These are phyloP conservation scores for Aureobasidium subglaciale DNA, from an alignment of 2,329 filamentous ascomycete species.

Conservation along the genomic window DNA sequence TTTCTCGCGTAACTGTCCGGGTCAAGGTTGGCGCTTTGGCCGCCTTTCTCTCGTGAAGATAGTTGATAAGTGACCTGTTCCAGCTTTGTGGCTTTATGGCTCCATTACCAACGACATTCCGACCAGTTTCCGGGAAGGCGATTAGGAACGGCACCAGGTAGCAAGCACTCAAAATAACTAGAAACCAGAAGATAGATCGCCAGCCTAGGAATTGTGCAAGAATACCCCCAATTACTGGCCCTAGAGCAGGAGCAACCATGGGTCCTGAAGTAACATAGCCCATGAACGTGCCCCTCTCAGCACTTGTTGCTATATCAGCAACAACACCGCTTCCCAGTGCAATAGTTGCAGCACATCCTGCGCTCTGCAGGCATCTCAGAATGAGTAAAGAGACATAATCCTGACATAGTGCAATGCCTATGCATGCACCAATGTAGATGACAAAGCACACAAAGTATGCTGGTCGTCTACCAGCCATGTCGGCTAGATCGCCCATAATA, in stretches of 20 bases:
- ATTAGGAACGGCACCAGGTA: slow-evolving; percentile 25
- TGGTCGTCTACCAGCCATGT: slow-evolving; percentile 44
- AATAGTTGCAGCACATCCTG: slow-evolving; percentile 35
- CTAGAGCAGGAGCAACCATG: slow-evolving; percentile 21
- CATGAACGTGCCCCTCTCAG: slow-evolving; percentile 31
- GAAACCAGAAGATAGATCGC: slow-evolving; percentile 39
- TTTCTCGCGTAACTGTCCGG: slow-evolving; percentile 22
- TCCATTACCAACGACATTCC: slow-evolving; percentile 36
- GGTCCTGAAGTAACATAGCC: slow-evolving; percentile 26
- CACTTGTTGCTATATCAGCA: slow-evolving; percentile 30
- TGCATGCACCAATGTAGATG: slow-evolving; percentile 37
- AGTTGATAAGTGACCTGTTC: slow-evolving; percentile 26
- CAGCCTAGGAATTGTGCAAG: slow-evolving; percentile 30
- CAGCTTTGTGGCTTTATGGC: slow-evolving; percentile 23
- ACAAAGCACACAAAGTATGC: slow-evolving; percentile 43
- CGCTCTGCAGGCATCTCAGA: slow-evolving; percentile 35
- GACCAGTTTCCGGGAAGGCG: slow-evolving; percentile 33
- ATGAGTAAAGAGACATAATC: slow-evolving; percentile 32
- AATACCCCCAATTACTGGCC: slow-evolving; percentile 27
- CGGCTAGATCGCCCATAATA: slow-evolving; percentile 45
- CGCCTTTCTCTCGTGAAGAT: slow-evolving; percentile 21
- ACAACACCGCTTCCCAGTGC: slow-evolving; percentile 30
- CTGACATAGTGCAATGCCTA: slow-evolving; percentile 34
- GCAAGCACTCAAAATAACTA: slow-evolving; percentile 33
- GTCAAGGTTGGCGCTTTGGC: slow-evolving; percentile 18